These are phyloP conservation scores for Claviceps digitariae DNA, from an alignment of 2,329 filamentous ascomycete genomes.

Conservation along the genomic window DNA sequence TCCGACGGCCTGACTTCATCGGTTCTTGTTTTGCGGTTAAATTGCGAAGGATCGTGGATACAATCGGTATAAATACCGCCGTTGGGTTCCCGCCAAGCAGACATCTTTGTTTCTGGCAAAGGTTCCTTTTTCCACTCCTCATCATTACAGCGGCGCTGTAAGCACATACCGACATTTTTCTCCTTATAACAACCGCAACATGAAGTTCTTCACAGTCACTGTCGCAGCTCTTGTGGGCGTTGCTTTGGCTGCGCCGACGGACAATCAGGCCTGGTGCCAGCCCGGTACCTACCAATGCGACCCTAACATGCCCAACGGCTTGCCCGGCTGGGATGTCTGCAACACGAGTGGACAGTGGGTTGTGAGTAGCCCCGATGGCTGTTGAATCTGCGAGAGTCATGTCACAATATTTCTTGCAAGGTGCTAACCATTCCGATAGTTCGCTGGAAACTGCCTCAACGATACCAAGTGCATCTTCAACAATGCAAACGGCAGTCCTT, in stretches of 20 bases:
- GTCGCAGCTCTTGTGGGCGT: conserved; percentile 11
- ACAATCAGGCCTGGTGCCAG: conserved; percentile 11
- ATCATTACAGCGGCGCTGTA: not conserved
- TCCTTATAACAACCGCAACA: conserved; percentile 3
- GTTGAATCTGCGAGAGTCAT: not conserved
- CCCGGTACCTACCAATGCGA: conserved; percentile 24
- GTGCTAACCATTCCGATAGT: conserved; percentile 10
- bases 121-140: not conserved
- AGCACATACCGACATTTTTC: not conserved
- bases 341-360: conserved; percentile 16
- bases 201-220: conserved; percentile 17
- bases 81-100: not conserved
- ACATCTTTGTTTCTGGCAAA: not conserved
- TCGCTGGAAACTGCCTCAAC: conserved; percentile 21
- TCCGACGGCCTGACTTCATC: not conserved
- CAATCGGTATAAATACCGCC: not conserved
- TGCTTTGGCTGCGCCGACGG: conserved; percentile 7
- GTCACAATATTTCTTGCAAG: not conserved
- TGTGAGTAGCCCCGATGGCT: conserved; percentile 15
- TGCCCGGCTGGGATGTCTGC: conserved; percentile 21
- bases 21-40: not conserved
- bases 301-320: not conserved
- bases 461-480: conserved; percentile 24
- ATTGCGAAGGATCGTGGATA: not conserved
- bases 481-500: conserved; percentile 21